phyloP scores from a whole-genome alignment of 768 basidiomycete genomes.

The Dendrothele bispora region DNA sequence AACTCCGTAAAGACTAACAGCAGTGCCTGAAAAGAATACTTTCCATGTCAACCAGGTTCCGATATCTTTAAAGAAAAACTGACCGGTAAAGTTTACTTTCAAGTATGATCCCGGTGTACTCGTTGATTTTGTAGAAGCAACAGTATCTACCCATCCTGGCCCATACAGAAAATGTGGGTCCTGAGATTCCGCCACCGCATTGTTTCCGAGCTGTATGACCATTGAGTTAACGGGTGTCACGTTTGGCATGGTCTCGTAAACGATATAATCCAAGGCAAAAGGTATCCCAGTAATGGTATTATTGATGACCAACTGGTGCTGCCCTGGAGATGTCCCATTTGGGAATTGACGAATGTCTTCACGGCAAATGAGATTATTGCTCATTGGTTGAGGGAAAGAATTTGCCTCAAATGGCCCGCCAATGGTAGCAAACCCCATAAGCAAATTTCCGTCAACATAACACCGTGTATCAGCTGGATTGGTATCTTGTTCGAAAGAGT shows the following conservation, averaged over 20 bases:
- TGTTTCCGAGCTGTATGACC: constrained; percentile 3
- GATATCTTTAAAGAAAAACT: neutral
- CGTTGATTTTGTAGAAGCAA: neutral
- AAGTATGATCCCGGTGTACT: neutral
- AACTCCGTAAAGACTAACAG: neutral
- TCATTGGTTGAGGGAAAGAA: neutral
- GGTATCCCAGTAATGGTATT: neutral
- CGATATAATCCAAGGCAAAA: constrained; percentile 6
- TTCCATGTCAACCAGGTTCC: neutral
- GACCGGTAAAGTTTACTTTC: constrained; percentile 1
- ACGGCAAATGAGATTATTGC: constrained; percentile 4
- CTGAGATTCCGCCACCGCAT: neutral
- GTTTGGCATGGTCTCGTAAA: neutral
- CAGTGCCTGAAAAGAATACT: neutral
- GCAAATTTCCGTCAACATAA: neutral
- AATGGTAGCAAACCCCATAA: neutral
- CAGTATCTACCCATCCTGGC: neutral
- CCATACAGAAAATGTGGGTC: too few relatives aligned
- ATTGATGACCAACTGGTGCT: constrained; percentile 5
- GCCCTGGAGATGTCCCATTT: constrained; percentile 1
- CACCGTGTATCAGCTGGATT: neutral
- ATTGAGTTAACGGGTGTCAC: neutral
- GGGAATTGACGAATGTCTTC: neutral
- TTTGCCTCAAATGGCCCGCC: neutral
- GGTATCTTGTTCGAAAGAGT: neutral